Percentiles rank a stretch among this genome's conserved stretches.
These are phyloP conservation scores for Cyclocybe cylindracea DNA, from an alignment of 768 basidiomycete genomes.

Conservation along the genomic window DNA sequence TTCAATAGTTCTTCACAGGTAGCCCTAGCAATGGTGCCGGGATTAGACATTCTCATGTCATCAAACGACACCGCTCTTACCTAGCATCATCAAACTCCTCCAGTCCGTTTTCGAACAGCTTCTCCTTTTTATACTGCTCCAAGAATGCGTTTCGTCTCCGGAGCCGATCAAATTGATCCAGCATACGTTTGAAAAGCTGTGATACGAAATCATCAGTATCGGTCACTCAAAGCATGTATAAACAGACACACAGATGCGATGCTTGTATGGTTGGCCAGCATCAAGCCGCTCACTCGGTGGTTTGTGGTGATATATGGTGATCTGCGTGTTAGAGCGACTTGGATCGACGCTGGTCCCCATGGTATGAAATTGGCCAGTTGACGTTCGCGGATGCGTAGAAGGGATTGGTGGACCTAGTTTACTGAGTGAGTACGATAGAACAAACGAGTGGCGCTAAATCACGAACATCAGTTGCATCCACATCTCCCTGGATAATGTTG, in stretches of 20 bases:
- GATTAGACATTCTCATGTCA: not conserved
- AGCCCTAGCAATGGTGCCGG: constrained; percentile 46
- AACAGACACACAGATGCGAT: constrained; percentile 78
- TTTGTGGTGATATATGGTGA: constrained; percentile 87
- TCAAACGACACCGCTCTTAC: constrained; percentile 39
- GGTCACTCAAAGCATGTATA: constrained; percentile 1
- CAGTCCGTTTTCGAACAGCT: constrained; percentile 89
- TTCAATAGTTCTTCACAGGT: constrained; percentile 86
- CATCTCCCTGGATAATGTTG: constrained; percentile 98
- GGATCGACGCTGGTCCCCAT: constrained; percentile 98
- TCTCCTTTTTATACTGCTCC: constrained; percentile 97
- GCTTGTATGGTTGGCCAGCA: constrained; percentile 99
- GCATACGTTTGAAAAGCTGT: constrained; percentile 93
- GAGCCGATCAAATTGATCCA: constrained; percentile 92
- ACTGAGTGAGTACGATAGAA: constrained; percentile 1
- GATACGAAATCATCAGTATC: not conserved
- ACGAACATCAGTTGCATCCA: constrained; percentile 93
- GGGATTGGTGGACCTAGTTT: constrained; percentile 91
- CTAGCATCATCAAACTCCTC: constrained; percentile 99
- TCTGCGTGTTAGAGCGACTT: constrained; percentile 90
- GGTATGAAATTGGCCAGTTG: constrained; percentile 98
- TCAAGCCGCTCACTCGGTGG: constrained; percentile 95
- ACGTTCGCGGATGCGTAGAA: constrained; percentile 94
- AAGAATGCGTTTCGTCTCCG: constrained; percentile 90
- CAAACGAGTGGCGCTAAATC: constrained; percentile 4